A percentile compares a stretch with the other conserved stretches of the same genome.
Evolutionary conservation across 2,329 filamentous ascomycete genomes (phyloP).

Genomic region (Diaporthe ampelina): DNA sequence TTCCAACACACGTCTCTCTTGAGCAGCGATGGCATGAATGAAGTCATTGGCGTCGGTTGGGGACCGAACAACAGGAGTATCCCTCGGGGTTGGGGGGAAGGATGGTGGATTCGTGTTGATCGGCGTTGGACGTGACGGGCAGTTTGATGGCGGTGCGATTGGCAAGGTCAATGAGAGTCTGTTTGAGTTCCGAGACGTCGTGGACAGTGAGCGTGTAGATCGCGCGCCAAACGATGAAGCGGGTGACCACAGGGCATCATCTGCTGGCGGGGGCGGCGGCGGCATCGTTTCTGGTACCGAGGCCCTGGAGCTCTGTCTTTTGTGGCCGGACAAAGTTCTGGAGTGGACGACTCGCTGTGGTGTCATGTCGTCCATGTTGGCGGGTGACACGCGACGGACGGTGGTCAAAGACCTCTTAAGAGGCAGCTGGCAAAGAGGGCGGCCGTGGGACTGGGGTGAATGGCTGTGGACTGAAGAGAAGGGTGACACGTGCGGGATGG

Average conservation of each 20-base stretch:
- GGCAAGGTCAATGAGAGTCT: slow-evolving; percentile 73
- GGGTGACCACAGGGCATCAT: slow-evolving; percentile 52
- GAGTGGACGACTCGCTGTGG: slow-evolving; percentile 40
- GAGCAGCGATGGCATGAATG: slow-evolving; percentile 89
- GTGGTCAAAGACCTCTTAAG: slow-evolving; percentile 41
- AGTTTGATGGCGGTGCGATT: slow-evolving; percentile 68
- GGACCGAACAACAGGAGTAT: slow-evolving; percentile 58
- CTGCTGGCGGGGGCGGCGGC: slow-evolving; percentile 51
- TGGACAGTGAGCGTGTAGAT: slow-evolving; percentile 66
- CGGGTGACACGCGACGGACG: slow-evolving; percentile 44
- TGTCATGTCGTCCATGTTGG: slow-evolving; percentile 46
- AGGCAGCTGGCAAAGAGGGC: slow-evolving; percentile 32
- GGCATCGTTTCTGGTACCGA: slow-evolving; percentile 54
- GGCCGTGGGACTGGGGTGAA: background rate
- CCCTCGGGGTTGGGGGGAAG: slow-evolving; percentile 65
- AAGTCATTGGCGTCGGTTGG: slow-evolving; percentile 75
- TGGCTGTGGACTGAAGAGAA: slow-evolving; percentile 30
- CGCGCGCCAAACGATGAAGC: slow-evolving; percentile 54
- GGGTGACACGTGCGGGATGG: slow-evolving; percentile 42
- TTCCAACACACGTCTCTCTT: slow-evolving; percentile 92
- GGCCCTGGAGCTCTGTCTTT: slow-evolving; percentile 43
- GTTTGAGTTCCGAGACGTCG: slow-evolving; percentile 67
- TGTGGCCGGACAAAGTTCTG: slow-evolving; percentile 34
- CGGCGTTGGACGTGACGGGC: slow-evolving; percentile 66
- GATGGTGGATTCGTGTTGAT: slow-evolving; percentile 57